Conservation (phyloP, 2,329 filamentous ascomycete genomes). For the Sclerotinia minor region DNA sequence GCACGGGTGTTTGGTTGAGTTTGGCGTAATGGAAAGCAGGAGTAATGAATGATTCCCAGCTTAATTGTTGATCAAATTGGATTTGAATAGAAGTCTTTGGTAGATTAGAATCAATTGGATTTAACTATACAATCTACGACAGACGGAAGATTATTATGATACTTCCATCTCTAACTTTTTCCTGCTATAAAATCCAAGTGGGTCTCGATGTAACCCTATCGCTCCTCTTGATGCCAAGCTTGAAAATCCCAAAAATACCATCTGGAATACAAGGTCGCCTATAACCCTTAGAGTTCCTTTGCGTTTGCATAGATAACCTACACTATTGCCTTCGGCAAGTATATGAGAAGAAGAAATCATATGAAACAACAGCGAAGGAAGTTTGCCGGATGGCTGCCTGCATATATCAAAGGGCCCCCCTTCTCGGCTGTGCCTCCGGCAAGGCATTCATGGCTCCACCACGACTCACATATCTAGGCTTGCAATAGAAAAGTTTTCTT, state of each 20-base stretch:
- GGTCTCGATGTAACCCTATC: too few species aligned
- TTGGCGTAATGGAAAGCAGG: conserved; percentile 7
- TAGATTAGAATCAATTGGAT: background rate
- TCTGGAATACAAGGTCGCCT: background rate
- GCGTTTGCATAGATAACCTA: background rate
- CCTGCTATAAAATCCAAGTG: too few species aligned
- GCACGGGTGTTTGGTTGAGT: background rate
- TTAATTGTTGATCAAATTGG: background rate
- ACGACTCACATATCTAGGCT: too few species aligned
- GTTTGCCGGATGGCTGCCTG: background rate
- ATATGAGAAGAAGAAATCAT: background rate
- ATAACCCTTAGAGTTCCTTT: background rate
- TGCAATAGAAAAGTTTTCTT: too few species aligned
- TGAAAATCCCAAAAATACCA: too few species aligned
- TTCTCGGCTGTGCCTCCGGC: background rate
- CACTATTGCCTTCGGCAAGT: background rate
- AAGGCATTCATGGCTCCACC: background rate
- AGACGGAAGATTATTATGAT: background rate
- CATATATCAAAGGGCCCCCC: background rate
- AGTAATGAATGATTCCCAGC: conserved; percentile 10
- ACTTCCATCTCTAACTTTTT: too few species aligned
- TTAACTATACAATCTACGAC: background rate
- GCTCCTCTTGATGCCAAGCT: too few species aligned
- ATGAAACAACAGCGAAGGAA: background rate
- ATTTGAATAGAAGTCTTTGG: background rate